Percentiles rank a stretch among this genome's conserved stretches.
Evolutionary conservation across 2,329 filamentous ascomycete species (phyloP).

Genomic region (Pseudogymnoascus sp.): DNA sequence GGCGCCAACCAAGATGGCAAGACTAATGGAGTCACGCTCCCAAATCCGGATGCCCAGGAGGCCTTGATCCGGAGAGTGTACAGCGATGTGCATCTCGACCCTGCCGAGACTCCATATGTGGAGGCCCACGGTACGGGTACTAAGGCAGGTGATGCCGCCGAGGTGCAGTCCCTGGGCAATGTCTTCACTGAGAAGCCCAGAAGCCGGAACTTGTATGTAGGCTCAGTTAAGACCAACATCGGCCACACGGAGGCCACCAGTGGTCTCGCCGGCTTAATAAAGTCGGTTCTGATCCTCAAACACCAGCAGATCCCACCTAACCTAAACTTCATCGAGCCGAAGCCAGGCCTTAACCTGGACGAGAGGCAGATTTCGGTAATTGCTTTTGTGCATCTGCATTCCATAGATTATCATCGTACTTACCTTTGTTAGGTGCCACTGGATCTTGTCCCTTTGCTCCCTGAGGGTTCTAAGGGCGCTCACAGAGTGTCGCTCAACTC

Average conservation of each 20-base stretch:
- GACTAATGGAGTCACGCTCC: slow-evolving; percentile 37
- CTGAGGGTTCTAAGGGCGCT: background rate
- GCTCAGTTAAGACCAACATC: slow-evolving; percentile 23
- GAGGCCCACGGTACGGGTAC: background rate
- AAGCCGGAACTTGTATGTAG: slow-evolving; percentile 11
- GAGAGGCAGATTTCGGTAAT: background rate
- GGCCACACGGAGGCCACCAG: slow-evolving; percentile 22
- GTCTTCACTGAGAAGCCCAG: slow-evolving; percentile 18
- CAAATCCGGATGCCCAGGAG: slow-evolving; percentile 31
- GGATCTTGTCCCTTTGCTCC: slow-evolving; percentile 11
- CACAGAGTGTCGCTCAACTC: slow-evolving; percentile 13
- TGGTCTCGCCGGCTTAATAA: slow-evolving; percentile 20
- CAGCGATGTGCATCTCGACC: slow-evolving; percentile 14
- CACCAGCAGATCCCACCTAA: slow-evolving; percentile 24
- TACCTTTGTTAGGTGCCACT: background rate
- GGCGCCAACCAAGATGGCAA: slow-evolving; percentile 38
- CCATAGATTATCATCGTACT: background rate
- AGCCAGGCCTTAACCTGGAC: slow-evolving; percentile 13
- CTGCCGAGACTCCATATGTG: background rate
- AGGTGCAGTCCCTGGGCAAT: slow-evolving; percentile 10
- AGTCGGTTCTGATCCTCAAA: slow-evolving; percentile 25
- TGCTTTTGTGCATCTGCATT: slow-evolving; percentile 12
- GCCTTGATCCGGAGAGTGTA: slow-evolving; percentile 30
- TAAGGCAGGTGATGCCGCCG: slow-evolving; percentile 15
- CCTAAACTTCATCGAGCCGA: slow-evolving; percentile 26